Evolutionary conservation across 768 basidiomycete species (phyloP), one percentile per base, ranked within the genome.

Genomic region (Chalciporus piperatus): DNA sequence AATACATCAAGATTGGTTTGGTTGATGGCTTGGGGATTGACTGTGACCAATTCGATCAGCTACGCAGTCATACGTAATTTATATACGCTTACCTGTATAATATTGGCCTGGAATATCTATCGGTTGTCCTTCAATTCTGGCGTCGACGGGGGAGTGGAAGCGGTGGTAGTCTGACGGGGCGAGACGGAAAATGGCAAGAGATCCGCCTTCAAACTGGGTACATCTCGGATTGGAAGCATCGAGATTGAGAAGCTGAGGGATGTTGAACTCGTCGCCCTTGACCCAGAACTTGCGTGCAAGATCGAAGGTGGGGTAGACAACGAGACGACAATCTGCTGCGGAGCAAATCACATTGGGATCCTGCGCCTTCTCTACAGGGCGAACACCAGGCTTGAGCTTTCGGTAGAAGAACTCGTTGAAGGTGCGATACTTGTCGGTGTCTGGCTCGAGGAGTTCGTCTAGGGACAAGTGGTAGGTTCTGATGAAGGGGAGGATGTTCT

Each of bases 151-250:
- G 30, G 79, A 79, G 56, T 89, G 88, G 76, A 87, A 90, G 13
- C 89, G 81, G 62, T 92, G 89, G 59, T 91, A 91, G 63, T 92
- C 89, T 9, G 83, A 77, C 0, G 89, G 91, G 0, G 91, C 89
- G 16, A 92, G 80, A 46, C 89, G 76, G 67, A 87, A 85, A 51
- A 87, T 81, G 0, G 86, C 86, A 2, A 91, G 62, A 20, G 80
- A 74, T 0, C 74, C 70, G 20, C 73, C 71, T 8, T 70, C 59
- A 47, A 83, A 79, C n/a, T 58, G 51, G 20, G 64, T 53, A 3
- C 77, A 72, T 23, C 69, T 54, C 1, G 78, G 75, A 2, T 81
- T 70, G 41, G 69, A 63, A 0, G 74, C 66, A 17, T 72, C 67
- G 2, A 79, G 71, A 38, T 72, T 64, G 7, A 93, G 71, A 1